Evolutionary conservation across 257 asterid species (phyloP).

Genomic region (Buddleja alternifolia): DNA sequence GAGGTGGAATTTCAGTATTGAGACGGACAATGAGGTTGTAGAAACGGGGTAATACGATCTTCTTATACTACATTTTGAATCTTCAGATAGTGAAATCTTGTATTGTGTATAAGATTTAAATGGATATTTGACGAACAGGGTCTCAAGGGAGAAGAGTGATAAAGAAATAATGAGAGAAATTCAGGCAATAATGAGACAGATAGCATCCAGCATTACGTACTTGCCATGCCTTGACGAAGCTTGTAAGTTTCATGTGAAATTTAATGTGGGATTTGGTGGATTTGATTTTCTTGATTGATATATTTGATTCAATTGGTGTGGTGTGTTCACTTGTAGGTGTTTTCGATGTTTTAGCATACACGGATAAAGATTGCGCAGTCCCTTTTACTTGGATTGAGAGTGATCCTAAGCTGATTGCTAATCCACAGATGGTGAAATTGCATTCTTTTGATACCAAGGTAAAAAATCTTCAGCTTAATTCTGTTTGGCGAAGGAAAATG

Average conservation of each 20-base stretch:
- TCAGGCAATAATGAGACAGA: conserved; percentile 97
- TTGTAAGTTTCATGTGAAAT: conserved; percentile 48
- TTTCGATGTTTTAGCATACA: conserved; percentile 87
- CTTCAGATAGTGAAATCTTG: neutral
- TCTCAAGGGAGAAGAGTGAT: conserved; percentile 88
- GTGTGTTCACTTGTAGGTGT: conserved; percentile 48
- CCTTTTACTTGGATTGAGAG: conserved; percentile 97
- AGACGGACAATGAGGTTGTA: conserved; percentile 80
- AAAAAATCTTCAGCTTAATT: neutral
- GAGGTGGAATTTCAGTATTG: conserved; percentile 96
- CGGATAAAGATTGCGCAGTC: conserved; percentile 75
- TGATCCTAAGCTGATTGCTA: conserved; percentile 86
- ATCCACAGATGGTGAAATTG: conserved; percentile 96
- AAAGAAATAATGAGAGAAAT: conserved; percentile 96
- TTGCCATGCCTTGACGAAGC: conserved; percentile 96
- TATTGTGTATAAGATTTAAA: conserved; percentile 11
- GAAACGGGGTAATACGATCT: conserved; percentile 71
- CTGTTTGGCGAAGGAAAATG: no score
- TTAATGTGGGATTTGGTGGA: neutral
- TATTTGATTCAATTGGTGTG: conserved; percentile 17
- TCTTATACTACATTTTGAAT: neutral
- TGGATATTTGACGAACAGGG: conserved; percentile 44
- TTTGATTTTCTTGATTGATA: neutral
- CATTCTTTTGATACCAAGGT: conserved; percentile 97
- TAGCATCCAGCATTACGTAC: conserved; percentile 92